Evolutionary conservation across 2,329 filamentous ascomycete genomes (phyloP).

Genomic region (Xylariaceae sp.): DNA sequence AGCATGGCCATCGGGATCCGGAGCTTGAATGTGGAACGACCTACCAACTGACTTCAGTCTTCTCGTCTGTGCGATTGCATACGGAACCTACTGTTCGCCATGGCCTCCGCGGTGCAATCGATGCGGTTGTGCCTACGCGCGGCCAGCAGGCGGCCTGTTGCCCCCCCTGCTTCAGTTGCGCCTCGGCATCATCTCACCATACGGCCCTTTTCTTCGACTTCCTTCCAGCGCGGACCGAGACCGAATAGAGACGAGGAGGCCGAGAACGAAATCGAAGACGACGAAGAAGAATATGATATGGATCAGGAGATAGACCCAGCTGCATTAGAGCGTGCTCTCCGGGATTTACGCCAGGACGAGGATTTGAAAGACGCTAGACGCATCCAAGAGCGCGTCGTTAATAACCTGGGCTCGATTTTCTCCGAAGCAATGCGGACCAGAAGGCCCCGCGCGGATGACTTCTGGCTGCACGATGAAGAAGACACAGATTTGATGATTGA

Average conservation of each 20-base stretch:
- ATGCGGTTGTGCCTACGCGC: slow-evolving; percentile 39
- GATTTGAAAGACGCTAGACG: slow-evolving; percentile 11
- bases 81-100: slow-evolving; percentile 28
- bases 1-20: not conserved
- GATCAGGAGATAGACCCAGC: slow-evolving; percentile 10
- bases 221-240: slow-evolving; percentile 20
- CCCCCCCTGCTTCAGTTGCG: slow-evolving; percentile 19
- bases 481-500: slow-evolving; percentile 29
- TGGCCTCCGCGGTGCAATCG: slow-evolving; percentile 41
- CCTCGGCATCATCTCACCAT: slow-evolving; percentile 25
- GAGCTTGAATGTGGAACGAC: slow-evolving; percentile 7
- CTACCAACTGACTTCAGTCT: slow-evolving; percentile 8
- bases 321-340: not conserved
- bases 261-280: slow-evolving; percentile 18
- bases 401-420: not conserved
- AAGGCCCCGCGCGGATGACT: slow-evolving; percentile 1
- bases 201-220: slow-evolving; percentile 31
- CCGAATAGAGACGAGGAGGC: slow-evolving; percentile 24
- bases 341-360: not conserved
- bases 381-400: slow-evolving; percentile 17
- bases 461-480: slow-evolving; percentile 31
- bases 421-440: not conserved
- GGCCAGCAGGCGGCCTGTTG: slow-evolving; percentile 28
- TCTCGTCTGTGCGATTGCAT: slow-evolving; percentile 8
- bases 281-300: slow-evolving; percentile 11